Conservation (phyloP, 495 filamentous ascomycete genomes). For the Neurospora sp. region DNA sequence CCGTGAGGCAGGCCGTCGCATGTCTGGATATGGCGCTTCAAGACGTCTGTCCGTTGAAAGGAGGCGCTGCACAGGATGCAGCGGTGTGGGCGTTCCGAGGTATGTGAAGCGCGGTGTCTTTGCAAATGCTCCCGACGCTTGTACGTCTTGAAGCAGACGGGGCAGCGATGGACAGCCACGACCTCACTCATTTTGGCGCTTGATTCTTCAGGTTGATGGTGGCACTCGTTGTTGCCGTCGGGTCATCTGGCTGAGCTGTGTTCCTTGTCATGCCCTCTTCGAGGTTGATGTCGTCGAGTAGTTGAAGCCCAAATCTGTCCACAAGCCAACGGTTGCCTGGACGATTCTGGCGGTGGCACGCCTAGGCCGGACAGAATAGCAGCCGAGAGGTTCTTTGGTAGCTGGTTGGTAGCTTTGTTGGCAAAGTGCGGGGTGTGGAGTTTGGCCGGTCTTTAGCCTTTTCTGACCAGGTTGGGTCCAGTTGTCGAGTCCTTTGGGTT, state of each 20-base stretch:
- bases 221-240: not conserved
- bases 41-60: slow-evolving; percentile 23
- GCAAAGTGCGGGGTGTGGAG: not conserved
- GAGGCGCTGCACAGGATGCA: slow-evolving; percentile 20
- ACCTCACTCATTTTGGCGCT: not conserved
- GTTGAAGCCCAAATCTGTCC: not conserved
- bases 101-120: slow-evolving; percentile 20
- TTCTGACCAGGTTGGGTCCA: not conserved
- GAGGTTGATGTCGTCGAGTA: not conserved
- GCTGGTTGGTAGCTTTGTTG: not conserved
- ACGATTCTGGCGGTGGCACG: not conserved
- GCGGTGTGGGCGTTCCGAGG: slow-evolving; percentile 18
- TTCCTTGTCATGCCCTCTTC: not conserved
- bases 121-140: slow-evolving; percentile 24
- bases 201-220: not conserved
- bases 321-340: not conserved
- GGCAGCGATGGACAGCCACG: slow-evolving; percentile 15
- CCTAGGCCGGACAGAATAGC: not conserved
- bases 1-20: slow-evolving; percentile 14
- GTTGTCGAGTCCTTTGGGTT: not conserved
- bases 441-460: not conserved
- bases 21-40: slow-evolving; percentile 23
- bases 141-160: slow-evolving; percentile 24
- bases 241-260: not conserved
- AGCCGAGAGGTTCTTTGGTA: not conserved